Evolutionary conservation across 495 filamentous ascomycete species (phyloP).

Genomic region (Hypoxylon crocopeplum): DNA sequence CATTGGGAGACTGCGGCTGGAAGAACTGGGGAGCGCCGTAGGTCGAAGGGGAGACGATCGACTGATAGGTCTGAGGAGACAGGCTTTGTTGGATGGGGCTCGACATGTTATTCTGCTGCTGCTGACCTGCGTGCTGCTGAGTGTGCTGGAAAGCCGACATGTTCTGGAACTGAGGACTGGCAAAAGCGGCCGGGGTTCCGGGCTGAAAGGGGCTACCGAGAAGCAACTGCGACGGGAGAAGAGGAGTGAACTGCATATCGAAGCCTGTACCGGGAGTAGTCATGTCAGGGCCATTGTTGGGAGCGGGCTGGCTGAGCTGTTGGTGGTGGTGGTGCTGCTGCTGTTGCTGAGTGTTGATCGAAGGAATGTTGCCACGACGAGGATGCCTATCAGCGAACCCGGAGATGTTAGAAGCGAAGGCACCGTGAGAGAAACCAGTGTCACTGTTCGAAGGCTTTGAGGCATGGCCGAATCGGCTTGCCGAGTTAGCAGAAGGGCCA

Average conservation of each 20-base stretch:
- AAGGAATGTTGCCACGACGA: constrained; percentile 83
- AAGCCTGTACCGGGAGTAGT: constrained; percentile 85
- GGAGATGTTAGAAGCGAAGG: constrained; percentile 80
- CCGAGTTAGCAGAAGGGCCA: constrained; percentile 61
- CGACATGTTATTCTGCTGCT: constrained; percentile 58
- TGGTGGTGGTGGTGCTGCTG: no score
- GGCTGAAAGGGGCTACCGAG: constrained; percentile 97
- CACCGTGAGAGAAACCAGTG: constrained; percentile 90
- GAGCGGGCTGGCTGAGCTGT: constrained; percentile 50
- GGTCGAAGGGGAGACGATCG: constrained; percentile 76
- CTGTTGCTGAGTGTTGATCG: constrained; percentile 85
- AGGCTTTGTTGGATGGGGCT: constrained; percentile 61
- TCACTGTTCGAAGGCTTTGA: constrained; percentile 80
- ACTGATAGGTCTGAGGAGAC: constrained; percentile 78
- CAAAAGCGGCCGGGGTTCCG: constrained; percentile 87
- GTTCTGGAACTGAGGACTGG: constrained; percentile 88
- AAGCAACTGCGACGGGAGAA: constrained; percentile 91
- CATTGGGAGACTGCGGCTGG: constrained; percentile 86
- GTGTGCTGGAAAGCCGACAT: constrained; percentile 77
- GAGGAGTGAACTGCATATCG: constrained; percentile 97
- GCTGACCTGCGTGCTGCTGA: constrained; percentile 66
- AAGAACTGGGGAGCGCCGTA: constrained; percentile 77
- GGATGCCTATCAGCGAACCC: constrained; percentile 85
- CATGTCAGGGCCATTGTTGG: constrained; percentile 69
- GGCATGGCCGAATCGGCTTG: constrained; percentile 66